Base-by-base conservation (phyloP, 1,284 basidiomycete species). In the Naganishia cerealis region DNA sequence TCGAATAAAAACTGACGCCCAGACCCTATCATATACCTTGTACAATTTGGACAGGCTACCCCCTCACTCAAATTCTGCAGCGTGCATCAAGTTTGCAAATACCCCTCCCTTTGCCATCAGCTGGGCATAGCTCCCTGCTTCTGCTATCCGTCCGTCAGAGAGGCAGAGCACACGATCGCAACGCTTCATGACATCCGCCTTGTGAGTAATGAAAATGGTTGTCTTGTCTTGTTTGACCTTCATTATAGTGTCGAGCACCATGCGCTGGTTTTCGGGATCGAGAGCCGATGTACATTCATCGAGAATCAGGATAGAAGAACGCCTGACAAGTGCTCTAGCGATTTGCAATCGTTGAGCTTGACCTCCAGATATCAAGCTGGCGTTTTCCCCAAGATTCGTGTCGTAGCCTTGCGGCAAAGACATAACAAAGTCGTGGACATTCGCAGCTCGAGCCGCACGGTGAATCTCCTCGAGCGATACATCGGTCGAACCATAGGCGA, bases 201-300 rank as follows among this genome's bases (percentile, higher is more conserved):
- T 95, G 82, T 99, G 95, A 24, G 94, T 97, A 73, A 98, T 87
- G 83, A 97, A 89, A 70, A 98, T 78, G 63, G 91, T 93, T 70
- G 93, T 96, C 69, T 88, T 75, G 71, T 76, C 86, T 21, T 82
- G 79, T 79, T 86, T 87, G 71, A 88, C 87, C 52, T 80, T 78
- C 67, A 83, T 81, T 46, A 95, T 86, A 15, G 91, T 89, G 69
- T 92, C 87, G 76, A 95, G 83, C 43, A 97, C 88, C 26, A 86
- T 86, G 3, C 84, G 83, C 80, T 93, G 89, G 78, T 92, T 95
- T 72, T 87, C 87, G 0, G 86, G 81, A 78, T 98, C 95, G 67
- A 98, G 83, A 7, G 94, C 92, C 50, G 87, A 89, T 8, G 95
- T 99, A 77, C 91, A 95, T 79, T 98, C 95, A 80, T 98, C 95